Base-by-base conservation (phyloP, 2,329 filamentous ascomycete genomes). In the Aspergillus calidoustus region DNA sequence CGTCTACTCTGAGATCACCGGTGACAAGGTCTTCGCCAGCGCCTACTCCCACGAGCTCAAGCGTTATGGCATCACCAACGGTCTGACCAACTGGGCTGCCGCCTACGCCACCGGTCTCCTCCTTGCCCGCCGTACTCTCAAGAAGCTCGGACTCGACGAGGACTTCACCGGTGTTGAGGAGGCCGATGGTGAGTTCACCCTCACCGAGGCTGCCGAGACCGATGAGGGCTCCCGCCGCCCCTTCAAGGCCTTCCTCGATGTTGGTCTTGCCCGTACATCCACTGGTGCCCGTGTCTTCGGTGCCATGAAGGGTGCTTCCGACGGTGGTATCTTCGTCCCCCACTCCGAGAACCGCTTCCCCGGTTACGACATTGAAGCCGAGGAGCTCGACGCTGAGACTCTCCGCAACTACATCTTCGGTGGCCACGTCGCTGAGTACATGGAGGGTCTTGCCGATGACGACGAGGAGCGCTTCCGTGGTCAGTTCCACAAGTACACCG, bases 321-420 rank as follows among this genome's bases (percentile, higher is more conserved):
- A 99, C 83, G 95, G 95, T 83, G 95, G 95, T 81, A 91, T 99
- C 83, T 88, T 93, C 82, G 85, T 99, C 74, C 95, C 95, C 75
- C 95, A 99, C 91, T 97, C 92, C 75, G 93, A 98, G 89, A 97
- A 95, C 89, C 94, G 95, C 76, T 99, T 99, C 92, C 95, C 95
- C 76, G 95, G 95, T 77, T 99, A 86, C 89, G 95, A 99, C 81
- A 91, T 97, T 34, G 95, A 99, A 87, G 84, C 85, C 82, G 93
- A 99, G 91, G 94, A 98, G 88, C 92, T 99, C 76, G 95, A 99
- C 76, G 88, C 93, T 76, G 95, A 99, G 82, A 91, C 88, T 72
- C 92, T 99, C 80, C 93, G 94, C 88, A 96, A 93, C 87, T 99
- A 99, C 91, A 99, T 99, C 87, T 94, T 92, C 83, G 95, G 87